Base-by-base conservation (phyloP, 176 grass and related monocot species). In the Juncus effusus region DNA sequence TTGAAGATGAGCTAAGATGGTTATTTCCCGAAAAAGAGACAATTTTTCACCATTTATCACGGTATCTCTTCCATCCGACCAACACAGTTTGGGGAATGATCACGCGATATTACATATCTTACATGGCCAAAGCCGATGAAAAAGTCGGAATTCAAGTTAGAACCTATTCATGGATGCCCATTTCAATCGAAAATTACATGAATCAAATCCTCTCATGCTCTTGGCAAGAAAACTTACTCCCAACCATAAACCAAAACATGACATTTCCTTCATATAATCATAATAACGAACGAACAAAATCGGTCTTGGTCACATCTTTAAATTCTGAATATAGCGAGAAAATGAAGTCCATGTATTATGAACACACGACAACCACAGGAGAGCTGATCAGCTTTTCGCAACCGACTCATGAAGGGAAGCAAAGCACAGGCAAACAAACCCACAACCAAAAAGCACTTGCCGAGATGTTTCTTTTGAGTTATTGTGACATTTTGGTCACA, bases 381-480 rank as follows among this genome's bases (percentile, higher is more conserved):
- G 77, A 74, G 49, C 74, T 35, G 14, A 76, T 93, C 2, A 50
- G 45, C 35, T 73, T 93, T 3, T 79, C 75, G 38, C 89, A 88
- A 36, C 89, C 89, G 2, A 47, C 6, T 47, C 44, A 47, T 9
- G 44, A 47, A 47, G 44, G 44, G 64, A 62, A 74, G 53, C 84
- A 96, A 73, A 81, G 35, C 19, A 81, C 77, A 11, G 74, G 38
- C 74, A 66, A 88, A 54, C 78, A 44, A 64, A 58, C 53, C 50
- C 92, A 96, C 70, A 88, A 96, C 73, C 75, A 76, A 67, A 91
- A 88, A 74, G 92, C 87, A 10, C 52, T 96, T 37, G 81, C 78
- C 0, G 87, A 96, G 81, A 96, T 96, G 72, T 84, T 79, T 42
- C 78, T 96, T 14, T 42, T 96, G 69, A 96, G 87, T 80, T 87